Base-by-base conservation (phyloP, 371 early-diverging fungal species). In the Vairimorpha necatrix region DNA sequence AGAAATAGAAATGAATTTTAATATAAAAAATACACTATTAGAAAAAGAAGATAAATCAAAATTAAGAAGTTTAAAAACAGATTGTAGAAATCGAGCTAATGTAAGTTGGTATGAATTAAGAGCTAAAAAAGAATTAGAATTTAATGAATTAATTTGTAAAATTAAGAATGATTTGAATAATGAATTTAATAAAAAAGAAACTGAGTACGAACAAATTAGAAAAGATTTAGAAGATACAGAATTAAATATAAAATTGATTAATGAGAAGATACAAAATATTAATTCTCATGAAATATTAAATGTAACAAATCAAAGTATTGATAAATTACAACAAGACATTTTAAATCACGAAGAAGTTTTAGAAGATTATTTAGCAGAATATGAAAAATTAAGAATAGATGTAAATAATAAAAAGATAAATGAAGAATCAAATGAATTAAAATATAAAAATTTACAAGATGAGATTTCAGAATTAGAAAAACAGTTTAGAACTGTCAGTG, bases 91-190 rank as follows among this genome's bases (percentile, higher is more conserved):
- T 53, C 79, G 28, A 28, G 46, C 80, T 14, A 79, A 74, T 54
- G 65, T 77, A 38, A 69, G 75, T 38, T 82, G 82, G 82, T 80
- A 82, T 54, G 63, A 65, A 53, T 68, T 79, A 13, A 54, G 82
- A 22, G 74, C 73, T 38, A 69, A 69, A 20, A 56, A 76, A 38
- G 82, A 80, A 47, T n/a, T 77, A 16, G 72, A 74, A n/a, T 80
- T 82, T 56, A 77, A 77, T 30, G 69, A 69, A 28, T 74, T 42
- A 42, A 68, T 82, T 28, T 32, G 48, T 14, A 65, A 72, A 22
- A 70, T 70, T 18, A 74, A 62, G 38, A 46, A 50, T 14, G 48
- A 75, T 39, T 20, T 77, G 26, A 32, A 30, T 30, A 22, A 42
- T 33, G 60, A 78, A 62, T 66, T 58, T 22, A 30, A 26, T 30